Evolutionary conservation across 179 eudicot genomes (phyloP).

Genomic region (Silene coronaria): DNA sequence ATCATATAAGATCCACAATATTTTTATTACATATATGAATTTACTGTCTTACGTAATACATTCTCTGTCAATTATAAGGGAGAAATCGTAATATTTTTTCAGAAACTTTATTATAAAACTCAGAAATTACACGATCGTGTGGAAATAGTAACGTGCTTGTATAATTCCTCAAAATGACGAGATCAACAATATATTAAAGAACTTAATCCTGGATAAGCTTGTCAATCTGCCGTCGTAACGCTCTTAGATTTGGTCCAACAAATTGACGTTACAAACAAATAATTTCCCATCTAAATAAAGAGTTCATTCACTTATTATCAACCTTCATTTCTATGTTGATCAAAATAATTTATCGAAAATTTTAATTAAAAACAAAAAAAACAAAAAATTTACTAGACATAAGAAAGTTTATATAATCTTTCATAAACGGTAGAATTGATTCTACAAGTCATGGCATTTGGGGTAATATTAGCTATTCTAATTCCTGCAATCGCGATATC

Average conservation of each 20-base stretch:
- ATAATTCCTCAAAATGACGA: too few species aligned
- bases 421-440: background rate
- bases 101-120: too few species aligned
- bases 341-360: background rate
- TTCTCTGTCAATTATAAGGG: too few species aligned
- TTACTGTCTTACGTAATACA: too few species aligned
- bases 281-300: background rate
- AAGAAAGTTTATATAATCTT: too few species aligned
- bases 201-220: background rate
- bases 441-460: background rate
- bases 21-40: too few species aligned
- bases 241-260: background rate
- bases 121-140: too few species aligned
- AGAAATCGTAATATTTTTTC: too few species aligned
- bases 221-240: background rate
- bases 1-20: too few species aligned
- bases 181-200: background rate
- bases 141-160: too few species aligned
- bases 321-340: background rate
- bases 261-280: background rate
- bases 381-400: too few species aligned
- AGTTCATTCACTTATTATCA: background rate
- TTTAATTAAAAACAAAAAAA: background rate
- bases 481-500: slow-evolving; percentile 6
- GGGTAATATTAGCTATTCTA: background rate